These are phyloP conservation scores for Funneliformis geosporum DNA, from an alignment of 192 early-diverging fungal species.

Conservation along the genomic window DNA sequence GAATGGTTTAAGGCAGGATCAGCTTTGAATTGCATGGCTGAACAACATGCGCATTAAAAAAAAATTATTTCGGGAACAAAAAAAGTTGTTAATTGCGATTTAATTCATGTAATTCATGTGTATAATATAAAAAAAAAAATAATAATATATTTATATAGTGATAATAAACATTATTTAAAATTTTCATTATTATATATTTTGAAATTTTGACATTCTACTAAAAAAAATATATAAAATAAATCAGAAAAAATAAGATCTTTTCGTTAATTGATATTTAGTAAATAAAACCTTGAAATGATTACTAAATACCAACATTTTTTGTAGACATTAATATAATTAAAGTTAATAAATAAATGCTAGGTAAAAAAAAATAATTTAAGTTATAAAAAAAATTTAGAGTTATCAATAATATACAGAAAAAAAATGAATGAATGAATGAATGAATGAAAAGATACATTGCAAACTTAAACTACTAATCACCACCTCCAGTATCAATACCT, in stretches of 20 bases:
- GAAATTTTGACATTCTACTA: no score
- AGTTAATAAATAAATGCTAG: no score
- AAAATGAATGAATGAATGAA: neutral
- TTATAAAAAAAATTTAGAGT: neutral
- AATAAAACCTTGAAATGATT: neutral
- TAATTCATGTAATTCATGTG: neutral
- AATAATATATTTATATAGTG: no score
- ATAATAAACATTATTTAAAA: no score
- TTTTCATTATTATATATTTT: no score
- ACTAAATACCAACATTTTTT: neutral
- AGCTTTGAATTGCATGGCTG: constrained; percentile 80
- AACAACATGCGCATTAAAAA: constrained; percentile 37
- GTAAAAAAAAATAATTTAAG: no score
- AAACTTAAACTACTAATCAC: neutral
- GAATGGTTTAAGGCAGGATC: constrained; percentile 97
- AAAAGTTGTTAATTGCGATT: neutral
- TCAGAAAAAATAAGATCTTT: no score
- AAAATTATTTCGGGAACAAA: neutral
- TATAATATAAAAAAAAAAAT: neutral
- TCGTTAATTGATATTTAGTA: no score
- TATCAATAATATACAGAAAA: neutral
- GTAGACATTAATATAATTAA: neutral
- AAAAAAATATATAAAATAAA: no score
- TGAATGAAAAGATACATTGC: no score
- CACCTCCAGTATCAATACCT: neutral